These are phyloP conservation scores for Didymella keratinophila DNA, from an alignment of 2,329 filamentous ascomycete species.

Conservation along the genomic window DNA sequence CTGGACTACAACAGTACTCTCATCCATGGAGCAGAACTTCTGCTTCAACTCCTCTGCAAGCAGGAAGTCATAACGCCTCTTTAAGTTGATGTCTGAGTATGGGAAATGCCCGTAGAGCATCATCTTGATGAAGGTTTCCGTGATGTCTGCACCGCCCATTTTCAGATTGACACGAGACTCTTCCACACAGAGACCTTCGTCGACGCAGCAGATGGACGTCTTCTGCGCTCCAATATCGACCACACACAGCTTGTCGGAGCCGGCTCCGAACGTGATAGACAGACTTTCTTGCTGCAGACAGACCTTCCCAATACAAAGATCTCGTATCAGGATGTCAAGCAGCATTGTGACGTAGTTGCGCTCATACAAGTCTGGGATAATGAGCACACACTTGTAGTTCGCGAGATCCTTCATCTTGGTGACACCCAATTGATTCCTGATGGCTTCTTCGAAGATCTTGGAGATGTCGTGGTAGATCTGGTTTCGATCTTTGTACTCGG, in stretches of 20 bases:
- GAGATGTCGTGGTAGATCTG: constrained; percentile 88
- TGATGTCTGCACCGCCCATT: constrained; percentile 90
- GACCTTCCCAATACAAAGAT: constrained; percentile 87
- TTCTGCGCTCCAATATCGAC: constrained; percentile 97
- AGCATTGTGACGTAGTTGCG: constrained; percentile 88
- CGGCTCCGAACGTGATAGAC: constrained; percentile 92
- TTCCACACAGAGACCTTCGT: constrained; percentile 93
- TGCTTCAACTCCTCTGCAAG: constrained; percentile 95
- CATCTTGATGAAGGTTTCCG: constrained; percentile 96
- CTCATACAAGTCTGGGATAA: constrained; percentile 97
- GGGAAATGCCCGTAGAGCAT: constrained; percentile 96
- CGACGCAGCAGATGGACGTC: constrained; percentile 95
- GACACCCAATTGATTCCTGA: constrained; percentile 83
- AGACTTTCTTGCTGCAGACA: constrained; percentile 97
- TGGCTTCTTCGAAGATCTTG: constrained; percentile 82
- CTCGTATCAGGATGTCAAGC: constrained; percentile 83
- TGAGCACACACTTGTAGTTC: constrained; percentile 94
- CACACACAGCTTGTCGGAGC: constrained; percentile 91
- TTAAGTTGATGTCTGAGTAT: constrained; percentile 92
- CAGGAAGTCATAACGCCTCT: constrained; percentile 87
- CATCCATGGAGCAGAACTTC: constrained; percentile 89
- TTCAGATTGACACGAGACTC: constrained; percentile 96
- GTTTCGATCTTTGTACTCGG: constrained; percentile 81
- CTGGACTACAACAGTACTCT: constrained; percentile 88
- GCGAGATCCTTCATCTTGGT: constrained; percentile 80